These are phyloP conservation scores for Cystobasidium onofrii DNA, from an alignment of 768 basidiomycete species.

Conservation along the genomic window DNA sequence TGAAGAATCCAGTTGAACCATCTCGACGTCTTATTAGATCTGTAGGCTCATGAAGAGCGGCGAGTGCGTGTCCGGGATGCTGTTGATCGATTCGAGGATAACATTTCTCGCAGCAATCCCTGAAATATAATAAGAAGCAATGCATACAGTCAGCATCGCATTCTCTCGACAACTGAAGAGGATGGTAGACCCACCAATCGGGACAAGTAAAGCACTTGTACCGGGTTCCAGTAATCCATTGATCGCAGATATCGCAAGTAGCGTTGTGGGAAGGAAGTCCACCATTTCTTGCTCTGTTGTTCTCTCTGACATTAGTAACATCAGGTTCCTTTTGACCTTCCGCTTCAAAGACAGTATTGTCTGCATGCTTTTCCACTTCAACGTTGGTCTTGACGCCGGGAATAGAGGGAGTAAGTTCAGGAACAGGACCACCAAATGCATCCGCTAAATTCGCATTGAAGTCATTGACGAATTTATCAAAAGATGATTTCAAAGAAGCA, in stretches of 20 bases:
- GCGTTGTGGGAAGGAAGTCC: slow-evolving; percentile 52
- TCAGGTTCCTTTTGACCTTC: not conserved
- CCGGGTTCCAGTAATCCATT: slow-evolving; percentile 60
- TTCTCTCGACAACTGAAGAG: too few species aligned
- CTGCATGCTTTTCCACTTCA: not conserved
- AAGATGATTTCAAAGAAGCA: slow-evolving; percentile 46
- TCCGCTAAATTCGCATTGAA: slow-evolving; percentile 51
- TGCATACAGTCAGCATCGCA: not conserved
- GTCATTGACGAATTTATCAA: slow-evolving; percentile 54
- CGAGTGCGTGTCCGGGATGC: slow-evolving; percentile 69
- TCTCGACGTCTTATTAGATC: slow-evolving; percentile 47
- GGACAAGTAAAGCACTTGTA: slow-evolving; percentile 68
- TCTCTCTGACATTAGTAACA: slow-evolving; percentile 46
- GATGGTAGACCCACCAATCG: slow-evolving; percentile 51
- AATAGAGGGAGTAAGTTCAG: not conserved
- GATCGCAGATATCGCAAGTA: slow-evolving; percentile 69
- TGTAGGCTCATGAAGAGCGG: slow-evolving; percentile 53
- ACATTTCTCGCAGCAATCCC: slow-evolving; percentile 63
- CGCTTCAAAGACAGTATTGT: not conserved
- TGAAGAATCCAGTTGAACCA: not conserved
- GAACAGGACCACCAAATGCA: slow-evolving; percentile 8
- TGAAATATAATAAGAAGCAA: not conserved
- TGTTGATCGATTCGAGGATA: slow-evolving; percentile 65
- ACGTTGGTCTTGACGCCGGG: not conserved
- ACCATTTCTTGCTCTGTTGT: slow-evolving; percentile 28